Base-by-base conservation (phyloP, 805 yeast genomes). In the Candida wancherniae region DNA sequence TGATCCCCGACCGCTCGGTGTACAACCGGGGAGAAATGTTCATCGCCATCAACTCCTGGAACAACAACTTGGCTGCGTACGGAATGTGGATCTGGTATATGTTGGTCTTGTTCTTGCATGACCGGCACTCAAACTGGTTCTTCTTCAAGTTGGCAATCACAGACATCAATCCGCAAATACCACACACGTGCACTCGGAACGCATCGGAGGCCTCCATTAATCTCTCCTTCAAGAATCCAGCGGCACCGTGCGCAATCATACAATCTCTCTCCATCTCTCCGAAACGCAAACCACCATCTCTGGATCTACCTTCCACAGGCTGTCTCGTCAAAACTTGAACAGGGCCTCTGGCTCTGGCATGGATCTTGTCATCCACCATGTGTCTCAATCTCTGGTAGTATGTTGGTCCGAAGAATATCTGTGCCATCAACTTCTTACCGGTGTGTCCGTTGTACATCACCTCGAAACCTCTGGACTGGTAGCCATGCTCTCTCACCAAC, bases 211-310 rank as follows among this genome's bases (percentile, higher is more conserved):
- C 96, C 63, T 92, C 97, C 97, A 92, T 90, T 59, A 92, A 71
- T 60, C 99, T 76, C 67, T 92, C 99, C 63, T 90, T 87, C 68
- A 92, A 75, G 71, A 92, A 90, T 6, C 97, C 94, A 4, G 98
- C 97, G 9, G 97, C 97, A 60, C 99, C 99, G 58, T 92, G 97
- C 2, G 99, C 98, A 71, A 92, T 92, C 97, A 92, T 90, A 82
- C 99, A 92, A 73, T 92, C 99, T 71, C 99, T 85, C 67, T 92
- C 99, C 99, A 92, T 92, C 64, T 90, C 98, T 55, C 98, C 98
- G 75, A 90, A 88, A 65, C 98, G 85, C 59, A 90, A 71, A 50
- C 98, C 98, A 77, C 98, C 98, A 63, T 92, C 97, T 67, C 98
- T 79, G 11, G 97, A 87, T 63, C 98, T 80, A 78, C 98, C 98